These are phyloP conservation scores for Volvox carteri DNA, from an alignment of 163 green algal species.

Conservation along the genomic window DNA sequence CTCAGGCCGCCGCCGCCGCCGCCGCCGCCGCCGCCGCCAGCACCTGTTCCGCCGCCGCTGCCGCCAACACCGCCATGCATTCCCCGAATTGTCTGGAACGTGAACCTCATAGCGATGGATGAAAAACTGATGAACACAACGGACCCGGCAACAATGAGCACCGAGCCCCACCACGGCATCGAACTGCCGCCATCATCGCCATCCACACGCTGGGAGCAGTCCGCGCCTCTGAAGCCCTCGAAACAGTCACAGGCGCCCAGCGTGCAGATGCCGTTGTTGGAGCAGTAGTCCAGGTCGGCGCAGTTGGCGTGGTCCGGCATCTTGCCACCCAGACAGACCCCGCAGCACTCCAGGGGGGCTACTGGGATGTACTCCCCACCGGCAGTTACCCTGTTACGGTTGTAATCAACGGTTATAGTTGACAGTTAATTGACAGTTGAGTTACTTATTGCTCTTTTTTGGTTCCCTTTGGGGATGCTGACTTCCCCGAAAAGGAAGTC, in stretches of 20 bases:
- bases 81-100: conserved; percentile 27
- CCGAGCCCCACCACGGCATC: conserved; percentile 52
- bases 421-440: too few relatives aligned
- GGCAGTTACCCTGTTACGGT: conserved; percentile 57
- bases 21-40: too few relatives aligned
- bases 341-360: conserved; percentile 81
- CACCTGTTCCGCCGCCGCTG: too few relatives aligned
- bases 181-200: conserved; percentile 1
- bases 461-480: too few relatives aligned
- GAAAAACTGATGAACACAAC: conserved; percentile 27
- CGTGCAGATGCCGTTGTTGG: conserved; percentile 76
- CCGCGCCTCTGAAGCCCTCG: conserved; percentile 69
- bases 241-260: conserved; percentile 80
- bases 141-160: conserved; percentile 48
- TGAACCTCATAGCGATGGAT: conserved; percentile 46
- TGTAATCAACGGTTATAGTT: too few relatives aligned
- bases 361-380: conserved; percentile 77
- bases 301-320: conserved; percentile 71
- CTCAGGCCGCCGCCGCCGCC: too few relatives aligned
- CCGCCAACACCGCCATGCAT: too few relatives aligned
- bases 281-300: conserved; percentile 71
- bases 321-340: conserved; percentile 72
- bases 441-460: too few relatives aligned
- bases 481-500: too few relatives aligned
- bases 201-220: conserved; percentile 8